These are phyloP conservation scores for Ceratobasidium sp. DNA, from an alignment of 1,284 basidiomycete species.

Conservation along the genomic window DNA sequence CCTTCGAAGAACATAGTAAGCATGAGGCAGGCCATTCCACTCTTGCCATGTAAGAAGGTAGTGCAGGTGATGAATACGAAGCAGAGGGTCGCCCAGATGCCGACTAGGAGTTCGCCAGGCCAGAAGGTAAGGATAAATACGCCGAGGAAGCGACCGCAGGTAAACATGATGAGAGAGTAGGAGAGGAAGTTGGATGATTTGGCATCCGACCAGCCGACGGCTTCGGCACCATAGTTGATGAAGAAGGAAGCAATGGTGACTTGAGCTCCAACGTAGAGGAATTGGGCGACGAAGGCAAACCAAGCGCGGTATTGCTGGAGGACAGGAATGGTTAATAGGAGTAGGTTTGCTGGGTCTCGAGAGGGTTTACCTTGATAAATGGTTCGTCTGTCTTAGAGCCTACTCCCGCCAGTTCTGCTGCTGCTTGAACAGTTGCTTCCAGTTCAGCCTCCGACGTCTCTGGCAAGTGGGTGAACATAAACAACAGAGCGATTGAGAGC, in stretches of 20 bases:
- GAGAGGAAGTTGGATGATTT: constrained; percentile 56
- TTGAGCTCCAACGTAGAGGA: constrained; percentile 58
- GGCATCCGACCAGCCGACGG: constrained; percentile 51
- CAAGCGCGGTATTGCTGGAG: constrained; percentile 37
- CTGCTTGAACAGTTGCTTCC: constrained; percentile 52
- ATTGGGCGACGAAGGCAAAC: constrained; percentile 57
- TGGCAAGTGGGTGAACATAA: constrained; percentile 59
- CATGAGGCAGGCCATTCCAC: constrained; percentile 58
- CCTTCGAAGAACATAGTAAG: constrained; percentile 60
- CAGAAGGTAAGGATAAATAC: constrained; percentile 56
- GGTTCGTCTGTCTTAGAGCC: constrained; percentile 51
- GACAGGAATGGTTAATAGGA: not conserved
- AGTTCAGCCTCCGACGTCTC: constrained; percentile 59
- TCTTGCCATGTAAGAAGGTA: constrained; percentile 53
- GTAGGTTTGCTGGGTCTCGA: constrained; percentile 46
- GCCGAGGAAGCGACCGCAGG: constrained; percentile 52
- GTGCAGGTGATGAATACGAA: constrained; percentile 55
- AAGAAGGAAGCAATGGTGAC: constrained; percentile 61
- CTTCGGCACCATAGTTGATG: constrained; percentile 58
- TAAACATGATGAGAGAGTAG: constrained; percentile 53
- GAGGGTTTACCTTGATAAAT: constrained; percentile 54
- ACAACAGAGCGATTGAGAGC: constrained; percentile 55
- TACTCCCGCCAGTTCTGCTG: constrained; percentile 47
- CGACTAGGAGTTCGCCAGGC: constrained; percentile 56
- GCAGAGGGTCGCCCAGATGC: constrained; percentile 53